Conservation (phyloP, 176 grass and related monocot species). For the Eleusine coracana region DNA sequence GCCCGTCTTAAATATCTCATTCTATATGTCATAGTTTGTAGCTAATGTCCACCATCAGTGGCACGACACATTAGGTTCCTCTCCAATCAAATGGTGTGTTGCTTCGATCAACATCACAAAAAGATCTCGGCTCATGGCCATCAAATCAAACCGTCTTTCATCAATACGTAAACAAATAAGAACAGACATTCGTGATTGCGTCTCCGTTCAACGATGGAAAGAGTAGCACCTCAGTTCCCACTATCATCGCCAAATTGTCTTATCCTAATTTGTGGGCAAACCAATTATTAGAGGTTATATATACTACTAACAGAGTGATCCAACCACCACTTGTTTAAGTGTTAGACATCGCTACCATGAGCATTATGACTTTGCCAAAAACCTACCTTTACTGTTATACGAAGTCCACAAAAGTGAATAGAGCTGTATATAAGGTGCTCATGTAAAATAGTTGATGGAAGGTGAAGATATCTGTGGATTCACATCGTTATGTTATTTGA, state of each 20-base stretch:
- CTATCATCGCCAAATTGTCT: slow-evolving; percentile 35
- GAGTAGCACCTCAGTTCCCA: slow-evolving; percentile 41
- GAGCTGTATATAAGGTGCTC: neutral
- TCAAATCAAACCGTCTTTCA: slow-evolving; percentile 33
- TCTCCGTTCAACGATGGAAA: slow-evolving; percentile 38
- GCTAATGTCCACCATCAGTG: slow-evolving; percentile 28
- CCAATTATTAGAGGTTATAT: slow-evolving; percentile 11
- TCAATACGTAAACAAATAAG: slow-evolving; percentile 37
- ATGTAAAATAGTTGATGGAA: neutral
- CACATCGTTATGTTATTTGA: neutral
- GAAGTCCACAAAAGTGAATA: slow-evolving; percentile 18
- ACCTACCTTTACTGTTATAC: slow-evolving; percentile 29
- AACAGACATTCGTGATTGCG: slow-evolving; percentile 31
- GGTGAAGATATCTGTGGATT: neutral
- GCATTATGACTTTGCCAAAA: slow-evolving; percentile 34
- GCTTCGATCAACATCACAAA: slow-evolving; percentile 50
- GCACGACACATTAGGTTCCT: slow-evolving; percentile 40
- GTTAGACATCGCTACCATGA: slow-evolving; percentile 1
- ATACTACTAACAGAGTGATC: neutral
- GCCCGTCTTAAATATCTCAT: slow-evolving; percentile 13
- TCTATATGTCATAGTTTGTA: neutral
- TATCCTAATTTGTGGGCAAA: slow-evolving; percentile 32
- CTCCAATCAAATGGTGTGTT: slow-evolving; percentile 48
- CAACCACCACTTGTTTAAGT: slow-evolving; percentile 15
- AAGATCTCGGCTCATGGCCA: slow-evolving; percentile 43